Evolutionary conservation across 305 asterid genomes (phyloP).

Genomic region (Ajuga reptans): DNA sequence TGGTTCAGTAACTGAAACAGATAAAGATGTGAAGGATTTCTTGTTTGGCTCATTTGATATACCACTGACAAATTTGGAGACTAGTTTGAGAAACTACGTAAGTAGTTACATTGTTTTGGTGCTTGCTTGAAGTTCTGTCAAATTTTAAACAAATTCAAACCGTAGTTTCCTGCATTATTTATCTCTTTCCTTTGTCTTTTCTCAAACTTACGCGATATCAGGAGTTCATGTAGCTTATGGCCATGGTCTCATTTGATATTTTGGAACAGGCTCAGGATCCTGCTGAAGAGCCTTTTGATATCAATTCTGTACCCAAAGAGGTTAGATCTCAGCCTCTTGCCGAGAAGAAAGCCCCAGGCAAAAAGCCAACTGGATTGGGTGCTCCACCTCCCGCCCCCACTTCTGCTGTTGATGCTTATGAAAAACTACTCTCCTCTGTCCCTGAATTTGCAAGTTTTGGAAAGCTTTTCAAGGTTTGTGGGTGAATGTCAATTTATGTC

Average conservation of each 20-base stretch:
- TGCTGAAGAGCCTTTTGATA: constrained; percentile 75
- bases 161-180: background rate
- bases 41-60: constrained; percentile 78
- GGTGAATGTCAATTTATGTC: background rate
- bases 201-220: background rate
- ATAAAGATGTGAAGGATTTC: constrained; percentile 66
- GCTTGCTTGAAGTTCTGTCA: constrained; percentile 10
- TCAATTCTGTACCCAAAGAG: constrained; percentile 69
- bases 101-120: constrained; percentile 23
- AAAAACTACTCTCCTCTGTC: constrained; percentile 56
- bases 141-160: constrained; percentile 9
- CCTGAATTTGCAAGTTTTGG: constrained; percentile 77
- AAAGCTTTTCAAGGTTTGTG: constrained; percentile 79
- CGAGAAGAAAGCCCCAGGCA: constrained; percentile 80
- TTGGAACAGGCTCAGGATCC: constrained; percentile 50
- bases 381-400: constrained; percentile 61
- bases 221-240: background rate
- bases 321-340: constrained; percentile 79
- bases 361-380: constrained; percentile 67
- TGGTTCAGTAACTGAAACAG: constrained; percentile 82
- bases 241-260: constrained; percentile 25
- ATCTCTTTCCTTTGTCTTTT: background rate
- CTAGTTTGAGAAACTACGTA: constrained; percentile 77
- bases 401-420: constrained; percentile 69
- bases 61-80: constrained; percentile 72